Base-by-base conservation (phyloP, 371 early-diverging fungal species). In the Lichtheimia ornata region DNA sequence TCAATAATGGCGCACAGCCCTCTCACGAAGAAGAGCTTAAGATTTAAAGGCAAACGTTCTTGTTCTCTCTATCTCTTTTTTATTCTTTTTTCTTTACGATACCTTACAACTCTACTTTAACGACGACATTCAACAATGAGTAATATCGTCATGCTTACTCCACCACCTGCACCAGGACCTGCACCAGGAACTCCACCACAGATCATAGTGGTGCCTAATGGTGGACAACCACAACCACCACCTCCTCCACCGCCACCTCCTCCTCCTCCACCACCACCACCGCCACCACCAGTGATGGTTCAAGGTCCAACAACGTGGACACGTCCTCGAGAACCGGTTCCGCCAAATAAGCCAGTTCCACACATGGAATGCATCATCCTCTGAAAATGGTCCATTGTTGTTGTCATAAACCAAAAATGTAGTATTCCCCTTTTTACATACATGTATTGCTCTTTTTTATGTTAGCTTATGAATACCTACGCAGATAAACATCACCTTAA, bases 231-330 rank as follows among this genome's bases (percentile, higher is more conserved):
- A 22, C 22, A 22, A 22, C 44, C 47, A 1, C 18, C 42, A 0
- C 52, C 59, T 6, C 52, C 53, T 5, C 60, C 60, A 20, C 44
- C 60, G 14, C 53, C 42, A 4, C 53, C 54, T 24, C 53, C 61
- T 28, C 17, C 35, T 45, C 18, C 43, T 44, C 28, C 55, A 3
- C 42, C 55, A 41, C 40, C 30, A 12, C 30, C 49, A 17, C 49
- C 58, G 30, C 15, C 57, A 35, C 25, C 57, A 45, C 57, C 58
- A 13, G 20, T 13, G 13, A 9, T 51, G 6, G 49, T 59, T 41
- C 59, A 59, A 59, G 59, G 41, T 0, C 40, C 28, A 50, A 40
- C 51, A n/a, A 42, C 35, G 2, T 59, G 59, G 59, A 59, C 20
- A 20, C 49, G 25, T 41, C 59, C 59, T 18, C 49, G 59, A 50